Evolutionary conservation across 352 stramenopile species (phyloP).

Genomic region (Phytophthora capsici): DNA sequence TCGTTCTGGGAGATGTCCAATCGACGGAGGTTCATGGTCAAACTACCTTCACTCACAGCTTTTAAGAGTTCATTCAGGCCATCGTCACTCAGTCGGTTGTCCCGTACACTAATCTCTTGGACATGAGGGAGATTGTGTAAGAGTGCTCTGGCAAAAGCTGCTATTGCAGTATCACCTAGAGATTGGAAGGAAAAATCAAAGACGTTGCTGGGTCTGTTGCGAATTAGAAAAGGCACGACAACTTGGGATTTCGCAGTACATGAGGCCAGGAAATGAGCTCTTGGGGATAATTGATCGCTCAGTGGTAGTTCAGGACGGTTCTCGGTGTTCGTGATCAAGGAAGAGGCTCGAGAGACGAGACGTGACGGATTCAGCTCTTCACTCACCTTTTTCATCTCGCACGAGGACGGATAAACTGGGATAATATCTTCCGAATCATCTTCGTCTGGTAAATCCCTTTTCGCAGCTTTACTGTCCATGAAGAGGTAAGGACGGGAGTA

Average conservation of each 20-base stretch:
- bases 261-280: constrained; percentile 66
- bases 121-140: constrained; percentile 65
- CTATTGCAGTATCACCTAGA: constrained; percentile 71
- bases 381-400: constrained; percentile 47
- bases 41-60: constrained; percentile 59
- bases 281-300: constrained; percentile 63
- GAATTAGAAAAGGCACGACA: constrained; percentile 70
- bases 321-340: constrained; percentile 18
- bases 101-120: constrained; percentile 83
- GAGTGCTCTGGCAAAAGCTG: constrained; percentile 69
- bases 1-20: constrained; percentile 82
- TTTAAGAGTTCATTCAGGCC: constrained; percentile 65
- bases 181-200: constrained; percentile 88
- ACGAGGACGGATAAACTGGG: constrained; percentile 50
- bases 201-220: constrained; percentile 63
- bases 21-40: constrained; percentile 54
- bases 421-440: constrained; percentile 32
- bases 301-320: constrained; percentile 20
- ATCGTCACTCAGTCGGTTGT: constrained; percentile 88
- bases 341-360: constrained; percentile 10
- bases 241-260: constrained; percentile 57
- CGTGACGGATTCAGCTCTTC: constrained; percentile 33
- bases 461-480: constrained; percentile 35
- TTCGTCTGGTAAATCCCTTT: constrained; percentile 16
- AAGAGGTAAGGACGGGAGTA: constrained; percentile 75